Conservation (phyloP, 352 stramenopile species). For the Phytophthora quininea region DNA sequence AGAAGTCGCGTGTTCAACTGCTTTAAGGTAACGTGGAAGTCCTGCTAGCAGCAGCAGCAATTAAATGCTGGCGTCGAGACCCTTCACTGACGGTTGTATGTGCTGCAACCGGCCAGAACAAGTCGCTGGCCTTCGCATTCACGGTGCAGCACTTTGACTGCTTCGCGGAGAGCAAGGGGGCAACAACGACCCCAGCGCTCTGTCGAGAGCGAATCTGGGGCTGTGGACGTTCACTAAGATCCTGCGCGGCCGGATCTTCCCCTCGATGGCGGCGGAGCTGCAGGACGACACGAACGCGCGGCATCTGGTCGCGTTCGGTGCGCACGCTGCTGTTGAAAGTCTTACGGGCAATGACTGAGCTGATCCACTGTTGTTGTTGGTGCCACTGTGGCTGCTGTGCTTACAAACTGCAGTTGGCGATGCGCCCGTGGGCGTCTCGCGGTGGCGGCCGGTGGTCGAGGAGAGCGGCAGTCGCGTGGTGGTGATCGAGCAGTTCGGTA, state of each 20-base stretch:
- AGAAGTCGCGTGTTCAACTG: conserved; percentile 71
- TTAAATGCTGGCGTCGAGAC: too few relatives aligned
- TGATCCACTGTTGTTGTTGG: conserved; percentile 9
- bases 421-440: conserved; percentile 60
- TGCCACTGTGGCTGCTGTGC: neutral
- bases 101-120: conserved; percentile 29
- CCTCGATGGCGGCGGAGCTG: conserved; percentile 28
- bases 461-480: conserved; percentile 50
- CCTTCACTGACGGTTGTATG: too few relatives aligned
- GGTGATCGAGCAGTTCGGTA: conserved; percentile 65
- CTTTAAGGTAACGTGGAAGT: conserved; percentile 42
- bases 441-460: conserved; percentile 48
- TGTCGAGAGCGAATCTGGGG: conserved; percentile 31
- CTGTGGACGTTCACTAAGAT: conserved; percentile 65
- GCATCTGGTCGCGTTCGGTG: conserved; percentile 74
- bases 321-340: conserved; percentile 15
- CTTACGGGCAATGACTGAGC: conserved; percentile 3
- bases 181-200: conserved; percentile 19
- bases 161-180: conserved; percentile 39
- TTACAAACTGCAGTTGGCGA: conserved; percentile 59
- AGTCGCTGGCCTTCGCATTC: conserved; percentile 49
- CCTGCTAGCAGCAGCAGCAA: neutral
- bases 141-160: conserved; percentile 60
- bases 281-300: conserved; percentile 44
- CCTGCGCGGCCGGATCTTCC: conserved; percentile 55